A percentile compares a stretch with the other conserved stretches of the same genome.
These are phyloP conservation scores for Rhododendron kiyosumense DNA, from an alignment of 148 eudicot species.

Conservation along the genomic window DNA sequence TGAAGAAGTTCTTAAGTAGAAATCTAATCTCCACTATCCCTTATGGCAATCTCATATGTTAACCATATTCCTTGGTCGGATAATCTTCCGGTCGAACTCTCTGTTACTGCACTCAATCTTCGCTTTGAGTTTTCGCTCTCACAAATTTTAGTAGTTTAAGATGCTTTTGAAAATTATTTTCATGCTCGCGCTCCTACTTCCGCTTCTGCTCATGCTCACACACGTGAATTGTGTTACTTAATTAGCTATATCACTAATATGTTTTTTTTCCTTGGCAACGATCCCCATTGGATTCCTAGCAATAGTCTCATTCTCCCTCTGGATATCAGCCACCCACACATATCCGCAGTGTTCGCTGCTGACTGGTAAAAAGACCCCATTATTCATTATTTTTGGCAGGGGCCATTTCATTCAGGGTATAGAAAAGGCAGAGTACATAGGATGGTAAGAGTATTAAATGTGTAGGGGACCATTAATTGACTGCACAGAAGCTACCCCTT, in stretches of 20 bases:
- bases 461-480: neutral
- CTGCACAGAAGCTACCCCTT: neutral
- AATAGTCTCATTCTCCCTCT: neutral
- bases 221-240: too few species aligned
- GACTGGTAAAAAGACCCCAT: neutral
- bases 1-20: neutral
- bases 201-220: too few species aligned
- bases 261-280: too few species aligned
- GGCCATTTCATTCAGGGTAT: neutral
- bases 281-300: neutral
- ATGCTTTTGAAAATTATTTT: too few species aligned
- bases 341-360: too few species aligned
- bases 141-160: neutral
- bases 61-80: too few species aligned
- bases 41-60: neutral
- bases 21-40: neutral
- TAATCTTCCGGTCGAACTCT: too few species aligned
- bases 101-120: neutral
- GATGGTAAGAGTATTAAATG: neutral
- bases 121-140: neutral
- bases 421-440: neutral
- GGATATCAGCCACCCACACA: neutral
- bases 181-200: neutral
- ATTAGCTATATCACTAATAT: too few species aligned
- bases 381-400: neutral